Base-by-base conservation (phyloP, 805 yeast species). In the Tetrapisispora arboricola region DNA sequence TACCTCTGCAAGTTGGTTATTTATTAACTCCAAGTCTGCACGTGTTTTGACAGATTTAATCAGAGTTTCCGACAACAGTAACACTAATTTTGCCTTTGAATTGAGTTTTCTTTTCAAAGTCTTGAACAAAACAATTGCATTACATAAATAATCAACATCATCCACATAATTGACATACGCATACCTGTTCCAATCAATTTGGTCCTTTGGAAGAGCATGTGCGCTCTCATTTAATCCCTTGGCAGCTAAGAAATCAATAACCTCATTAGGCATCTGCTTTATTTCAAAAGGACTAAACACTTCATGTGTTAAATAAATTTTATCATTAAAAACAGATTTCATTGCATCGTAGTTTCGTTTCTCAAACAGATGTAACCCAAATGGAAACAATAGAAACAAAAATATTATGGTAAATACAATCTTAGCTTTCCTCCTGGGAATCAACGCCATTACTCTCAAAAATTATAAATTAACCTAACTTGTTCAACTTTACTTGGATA, bases 111-210 rank as follows among this genome's bases (percentile, higher is more conserved):
- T 34, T 13, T 60, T 53, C 36, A 79, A 51, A 21, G 60, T 61
- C 3, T 62, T 53, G 32, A 72, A 65, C 45, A 75, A 71, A 49
- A 76, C 61, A 32, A 78, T 48, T 3, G 78, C 72, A 36, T 73
- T 66, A 45, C 78, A 71, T 40, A 78, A 55, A 47, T 78, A 75
- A 18, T 65, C 61, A 9, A 62, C 46, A 40, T 68, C 62, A 0
- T 81, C 74, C 8, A 78, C 80, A 54, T 76, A 76, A 40, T 72
- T 72, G 1, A 75, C 72, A 51, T 77, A 77, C 0, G 80, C 81
- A 29, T 54, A 61, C 34, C 59, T 59, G 3, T 53, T 36, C 73
- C 73, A 69, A 31, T 63, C 53, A 2, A 66, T 53, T 0, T 30
- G 27, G 2, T 47, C 46, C 4, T 40, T 21, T 4, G 42, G 27